These are phyloP conservation scores for Moesziomyces globuligerus DNA, from an alignment of 1,284 basidiomycete genomes.

Conservation along the genomic window DNA sequence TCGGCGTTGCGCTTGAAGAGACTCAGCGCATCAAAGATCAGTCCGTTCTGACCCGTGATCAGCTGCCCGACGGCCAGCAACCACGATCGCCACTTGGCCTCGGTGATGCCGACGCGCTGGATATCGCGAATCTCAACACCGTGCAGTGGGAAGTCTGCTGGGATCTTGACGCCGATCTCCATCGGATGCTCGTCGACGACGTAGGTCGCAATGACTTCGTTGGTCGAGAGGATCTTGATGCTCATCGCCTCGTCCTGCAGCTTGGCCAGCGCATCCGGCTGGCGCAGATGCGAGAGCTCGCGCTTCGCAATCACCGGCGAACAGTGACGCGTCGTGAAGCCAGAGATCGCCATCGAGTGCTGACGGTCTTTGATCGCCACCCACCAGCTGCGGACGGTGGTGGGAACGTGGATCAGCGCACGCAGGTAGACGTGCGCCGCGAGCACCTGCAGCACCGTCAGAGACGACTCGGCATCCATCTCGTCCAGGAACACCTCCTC, in stretches of 20 bases:
- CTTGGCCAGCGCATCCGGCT: constrained; percentile 74
- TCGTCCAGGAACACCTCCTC: constrained; percentile 83
- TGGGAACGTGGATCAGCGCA: constrained; percentile 58
- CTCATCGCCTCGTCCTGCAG: constrained; percentile 83
- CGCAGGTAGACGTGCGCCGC: constrained; percentile 82
- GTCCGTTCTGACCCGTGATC: constrained; percentile 84
- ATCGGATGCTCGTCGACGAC: constrained; percentile 92
- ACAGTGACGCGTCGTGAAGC: constrained; percentile 86
- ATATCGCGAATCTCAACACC: constrained; percentile 87
- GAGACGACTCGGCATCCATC: constrained; percentile 51
- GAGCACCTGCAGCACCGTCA: constrained; percentile 74
- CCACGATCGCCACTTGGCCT: constrained; percentile 93
- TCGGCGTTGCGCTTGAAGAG: constrained; percentile 95
- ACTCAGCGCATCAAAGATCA: constrained; percentile 87
- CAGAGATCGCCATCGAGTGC: constrained; percentile 78
- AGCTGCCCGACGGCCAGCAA: constrained; percentile 91
- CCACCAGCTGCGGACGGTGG: constrained; percentile 77
- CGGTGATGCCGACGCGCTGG: constrained; percentile 81
- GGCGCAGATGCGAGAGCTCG: constrained; percentile 81
- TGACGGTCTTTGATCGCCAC: constrained; percentile 88
- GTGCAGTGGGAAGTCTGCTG: constrained; percentile 89
- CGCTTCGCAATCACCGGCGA: constrained; percentile 87
- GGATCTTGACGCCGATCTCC: constrained; percentile 88
- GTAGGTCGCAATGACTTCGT: constrained; percentile 73
- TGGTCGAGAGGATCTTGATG: constrained; percentile 75